phyloP scores from a whole-genome alignment of 495 filamentous ascomycete species.

The Penicillium arizonense region DNA sequence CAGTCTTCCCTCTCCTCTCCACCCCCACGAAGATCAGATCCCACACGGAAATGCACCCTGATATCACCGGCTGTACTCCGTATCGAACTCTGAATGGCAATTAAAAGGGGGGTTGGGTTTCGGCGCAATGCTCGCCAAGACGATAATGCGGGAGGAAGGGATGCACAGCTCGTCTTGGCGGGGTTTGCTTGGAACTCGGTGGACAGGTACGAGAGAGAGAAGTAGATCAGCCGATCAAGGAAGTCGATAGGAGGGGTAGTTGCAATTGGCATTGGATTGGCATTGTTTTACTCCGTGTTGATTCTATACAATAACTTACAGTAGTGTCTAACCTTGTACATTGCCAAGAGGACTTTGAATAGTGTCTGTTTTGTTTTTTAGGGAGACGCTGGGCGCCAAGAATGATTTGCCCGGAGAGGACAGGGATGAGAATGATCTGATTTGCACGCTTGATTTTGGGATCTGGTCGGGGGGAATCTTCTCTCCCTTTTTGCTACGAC shows the following conservation, averaged over 20 bases:
- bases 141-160: conserved; percentile 28
- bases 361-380: background rate
- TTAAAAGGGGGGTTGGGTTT: conserved; percentile 7
- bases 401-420: conserved; percentile 9
- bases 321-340: background rate
- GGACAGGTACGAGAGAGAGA: conserved; percentile 5
- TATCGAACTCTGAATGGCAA: background rate
- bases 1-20: conserved; percentile 10
- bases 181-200: conserved; percentile 2
- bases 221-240: conserved; percentile 16
- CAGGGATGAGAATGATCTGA: conserved; percentile 1
- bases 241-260: background rate
- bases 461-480: background rate
- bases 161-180: conserved; percentile 39
- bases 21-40: conserved; percentile 13
- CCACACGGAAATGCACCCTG: background rate
- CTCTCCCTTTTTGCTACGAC: background rate
- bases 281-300: too few relatives aligned
- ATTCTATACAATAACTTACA: background rate
- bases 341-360: conserved; percentile 1
- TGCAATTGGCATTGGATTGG: background rate
- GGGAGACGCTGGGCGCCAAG: conserved; percentile 17
- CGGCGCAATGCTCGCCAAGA: conserved; percentile 21
- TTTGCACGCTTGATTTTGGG: conserved; percentile 8
- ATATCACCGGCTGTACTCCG: background rate